Evolutionary conservation across 2,329 filamentous ascomycete species (phyloP), one percentile per base, ranked within the genome.

Genomic region (Botrytis fabae): DNA sequence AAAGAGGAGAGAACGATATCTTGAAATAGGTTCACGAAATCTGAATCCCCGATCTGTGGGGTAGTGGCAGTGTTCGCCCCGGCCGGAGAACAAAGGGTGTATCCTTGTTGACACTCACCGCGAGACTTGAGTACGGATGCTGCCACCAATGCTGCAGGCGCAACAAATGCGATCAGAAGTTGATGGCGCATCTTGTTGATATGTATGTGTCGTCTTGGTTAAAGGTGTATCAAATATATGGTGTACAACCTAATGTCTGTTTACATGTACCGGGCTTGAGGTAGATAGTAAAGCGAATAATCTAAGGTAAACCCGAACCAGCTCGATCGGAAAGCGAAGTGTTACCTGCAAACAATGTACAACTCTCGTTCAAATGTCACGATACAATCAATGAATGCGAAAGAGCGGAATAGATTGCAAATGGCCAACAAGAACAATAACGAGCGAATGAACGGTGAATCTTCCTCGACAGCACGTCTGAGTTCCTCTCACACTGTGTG

Each of bases 1-100:
- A 82, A 75, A 59, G 77, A 74, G 6, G 81, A 82, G 44, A 75
- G 69, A 32, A 82, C 74, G 18, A 82, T 77, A 62, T 81, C 77
- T 59, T 75, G 70, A 73, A 80, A 82, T 46, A 83, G 77, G 57
- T 76, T 75, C 57, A 75, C 73, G 73, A 82, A 79, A 10, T 77
- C 78, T 16, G 76, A 64, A 65, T 62, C 73, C 35, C 79, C 78
- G 61, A 82, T 79, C 46, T 77, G 76, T 28, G 80, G 81, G 25
- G 77, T 73, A 35, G 73, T 76, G 3, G 72, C 69, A 20, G 73
- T 76, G 46, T 77, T 78, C 28, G 80, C 78, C 28, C 80, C 81
- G 6, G 75, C 22, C 1, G 81, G 81, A 44, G 78, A 75, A 75
- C 81, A 82, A 68, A 81, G 70, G 28, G 76, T 76, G 74, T 80